phyloP scores from a whole-genome alignment of 345 rosid genomes.

The Eutrema yunnanense region DNA sequence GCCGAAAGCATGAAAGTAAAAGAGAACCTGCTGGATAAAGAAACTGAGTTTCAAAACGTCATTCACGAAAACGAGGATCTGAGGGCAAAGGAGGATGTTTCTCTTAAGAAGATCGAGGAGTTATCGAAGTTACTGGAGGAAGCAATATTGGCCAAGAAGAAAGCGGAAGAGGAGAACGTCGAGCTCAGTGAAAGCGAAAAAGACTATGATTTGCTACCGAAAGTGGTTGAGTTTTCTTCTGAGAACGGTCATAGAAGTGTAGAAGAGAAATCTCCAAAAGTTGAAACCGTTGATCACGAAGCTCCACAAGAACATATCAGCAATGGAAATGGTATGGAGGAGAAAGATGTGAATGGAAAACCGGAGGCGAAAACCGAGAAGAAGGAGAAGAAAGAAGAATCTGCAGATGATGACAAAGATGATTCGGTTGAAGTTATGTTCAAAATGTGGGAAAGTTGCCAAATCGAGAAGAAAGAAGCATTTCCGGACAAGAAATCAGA shows the following conservation, averaged over 20 bases:
- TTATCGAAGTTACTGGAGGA: conserved; percentile 81
- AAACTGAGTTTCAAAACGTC: conserved; percentile 64
- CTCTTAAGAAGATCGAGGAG: conserved; percentile 64
- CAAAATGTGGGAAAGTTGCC: conserved; percentile 99
- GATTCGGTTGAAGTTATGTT: conserved; percentile 70
- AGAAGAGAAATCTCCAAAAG: conserved; percentile 57
- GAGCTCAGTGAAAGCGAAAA: conserved; percentile 83
- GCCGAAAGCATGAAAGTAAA: conserved; percentile 68
- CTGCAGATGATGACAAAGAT: conserved; percentile 38
- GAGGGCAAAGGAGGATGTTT: conserved; percentile 50
- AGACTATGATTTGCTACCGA: conserved; percentile 92
- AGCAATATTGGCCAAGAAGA: conserved; percentile 44
- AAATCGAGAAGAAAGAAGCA: conserved; percentile 88
- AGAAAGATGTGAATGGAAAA: conserved; percentile 46
- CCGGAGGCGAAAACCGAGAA: conserved; percentile 31
- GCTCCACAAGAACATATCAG: conserved; percentile 33
- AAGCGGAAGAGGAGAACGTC: conserved; percentile 59
- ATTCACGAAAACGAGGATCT: conserved; percentile 74
- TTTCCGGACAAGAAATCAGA: conserved; percentile 68
- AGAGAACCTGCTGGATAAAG: conserved; percentile 74
- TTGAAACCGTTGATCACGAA: conserved; percentile 25
- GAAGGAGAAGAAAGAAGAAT: conserved; percentile 40
- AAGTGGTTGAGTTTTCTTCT: conserved; percentile 89
- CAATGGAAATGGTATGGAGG: conserved; percentile 27
- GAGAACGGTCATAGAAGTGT: conserved; percentile 79